Conservation (phyloP, 2,329 filamentous ascomycete genomes). For the Alternaria longipes region DNA sequence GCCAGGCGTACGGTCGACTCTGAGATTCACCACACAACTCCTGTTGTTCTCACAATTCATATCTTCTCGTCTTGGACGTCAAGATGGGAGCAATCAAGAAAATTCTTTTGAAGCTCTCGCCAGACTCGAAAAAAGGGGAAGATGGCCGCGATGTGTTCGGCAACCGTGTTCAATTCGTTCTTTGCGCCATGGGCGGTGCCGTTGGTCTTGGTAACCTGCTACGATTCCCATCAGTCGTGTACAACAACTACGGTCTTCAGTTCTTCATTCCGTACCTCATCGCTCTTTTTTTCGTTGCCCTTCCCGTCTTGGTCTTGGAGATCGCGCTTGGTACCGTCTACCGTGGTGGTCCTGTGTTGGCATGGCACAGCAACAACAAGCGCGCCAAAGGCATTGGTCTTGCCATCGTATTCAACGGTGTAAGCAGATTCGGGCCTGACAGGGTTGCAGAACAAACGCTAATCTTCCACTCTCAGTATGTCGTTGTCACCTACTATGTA, state of each 20-base stretch:
- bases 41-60: too few relatives aligned
- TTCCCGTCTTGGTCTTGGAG: slow-evolving; percentile 28
- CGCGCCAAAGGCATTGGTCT: slow-evolving; percentile 25
- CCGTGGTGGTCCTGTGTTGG: slow-evolving; percentile 29
- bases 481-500: slow-evolving; percentile 26
- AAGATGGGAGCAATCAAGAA: too few relatives aligned
- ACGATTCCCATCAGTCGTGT: slow-evolving; percentile 26
- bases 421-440: background rate
- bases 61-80: too few relatives aligned
- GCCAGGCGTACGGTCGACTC: too few relatives aligned
- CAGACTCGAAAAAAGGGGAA: too few relatives aligned
- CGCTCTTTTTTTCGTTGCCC: slow-evolving; percentile 26
- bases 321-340: slow-evolving; percentile 28
- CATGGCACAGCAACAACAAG: slow-evolving; percentile 29
- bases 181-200: slow-evolving; percentile 26
- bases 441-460: too few relatives aligned
- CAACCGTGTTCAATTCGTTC: slow-evolving; percentile 20
- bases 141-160: background rate
- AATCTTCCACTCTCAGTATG: background rate
- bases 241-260: slow-evolving; percentile 31
- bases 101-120: too few relatives aligned
- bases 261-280: slow-evolving; percentile 26
- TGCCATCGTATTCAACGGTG: slow-evolving; percentile 17
- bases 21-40: too few relatives aligned
- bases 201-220: slow-evolving; percentile 28